These are phyloP conservation scores for Davidsoniella eucalypti DNA, from an alignment of 2,329 filamentous ascomycete species.

Conservation along the genomic window DNA sequence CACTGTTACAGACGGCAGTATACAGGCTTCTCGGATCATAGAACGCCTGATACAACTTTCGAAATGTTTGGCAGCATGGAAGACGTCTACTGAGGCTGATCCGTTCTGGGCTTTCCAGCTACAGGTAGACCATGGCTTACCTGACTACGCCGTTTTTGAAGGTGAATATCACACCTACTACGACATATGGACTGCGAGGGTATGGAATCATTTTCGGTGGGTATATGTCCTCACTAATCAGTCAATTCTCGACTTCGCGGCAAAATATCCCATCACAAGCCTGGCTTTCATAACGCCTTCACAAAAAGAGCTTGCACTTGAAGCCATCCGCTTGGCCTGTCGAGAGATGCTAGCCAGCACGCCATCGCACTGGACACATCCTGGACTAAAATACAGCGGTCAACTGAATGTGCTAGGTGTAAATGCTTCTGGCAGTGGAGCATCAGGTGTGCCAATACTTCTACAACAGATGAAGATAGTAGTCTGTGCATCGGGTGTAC, in stretches of 20 bases:
- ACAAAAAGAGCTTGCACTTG: conserved; percentile 19
- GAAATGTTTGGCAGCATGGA: too few relatives aligned
- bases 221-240: conserved; percentile 37
- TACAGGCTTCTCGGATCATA: too few relatives aligned
- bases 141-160: conserved; percentile 30
- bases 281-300: conserved; percentile 17
- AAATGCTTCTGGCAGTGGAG: conserved; percentile 27
- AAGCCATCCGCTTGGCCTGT: conserved; percentile 23
- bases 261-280: too few relatives aligned
- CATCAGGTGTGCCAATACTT: conserved; percentile 30
- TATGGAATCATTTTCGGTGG: conserved; percentile 45
- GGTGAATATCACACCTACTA: conserved; percentile 38
- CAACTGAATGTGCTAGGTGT: conserved; percentile 17
- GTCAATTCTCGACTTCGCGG: conserved; percentile 24
- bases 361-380: conserved; percentile 28
- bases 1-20: too few relatives aligned
- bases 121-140: background rate
- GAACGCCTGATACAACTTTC: too few relatives aligned
- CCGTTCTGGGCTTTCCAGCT: background rate
- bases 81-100: too few relatives aligned
- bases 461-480: conserved; percentile 33
- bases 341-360: conserved; percentile 30
- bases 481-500: conserved; percentile 29
- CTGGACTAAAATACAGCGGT: background rate
- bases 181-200: conserved; percentile 34